A percentile compares a stretch with the other conserved stretches of the same genome.
Conservation (phyloP, 2,329 filamentous ascomycete genomes). For the Aspergillus luchuensis region DNA sequence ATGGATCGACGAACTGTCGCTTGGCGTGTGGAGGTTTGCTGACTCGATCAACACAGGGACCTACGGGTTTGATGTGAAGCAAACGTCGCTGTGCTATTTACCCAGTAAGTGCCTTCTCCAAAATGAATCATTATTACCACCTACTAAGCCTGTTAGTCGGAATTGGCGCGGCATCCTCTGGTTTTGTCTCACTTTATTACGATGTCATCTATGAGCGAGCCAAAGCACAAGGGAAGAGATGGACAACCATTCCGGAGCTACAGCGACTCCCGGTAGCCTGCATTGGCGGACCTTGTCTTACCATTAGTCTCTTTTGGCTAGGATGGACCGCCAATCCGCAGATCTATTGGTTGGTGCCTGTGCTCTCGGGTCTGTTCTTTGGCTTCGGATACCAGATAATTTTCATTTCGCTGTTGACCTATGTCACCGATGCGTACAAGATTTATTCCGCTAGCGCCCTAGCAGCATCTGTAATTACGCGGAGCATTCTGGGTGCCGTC, state of each 20-base stretch:
- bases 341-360: constrained; percentile 58
- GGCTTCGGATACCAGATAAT: constrained; percentile 64
- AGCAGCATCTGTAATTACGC: constrained; percentile 53
- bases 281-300: constrained; percentile 66
- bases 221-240: constrained; percentile 52
- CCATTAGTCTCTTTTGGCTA: constrained; percentile 56
- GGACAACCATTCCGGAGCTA: constrained; percentile 61
- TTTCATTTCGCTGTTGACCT: constrained; percentile 66
- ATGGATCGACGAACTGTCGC: not conserved
- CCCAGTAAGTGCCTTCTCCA: constrained; percentile 46
- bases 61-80: constrained; percentile 65
- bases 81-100: constrained; percentile 68
- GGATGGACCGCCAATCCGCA: constrained; percentile 58
- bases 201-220: constrained; percentile 62
- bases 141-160: constrained; percentile 49
- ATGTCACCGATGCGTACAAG: constrained; percentile 68
- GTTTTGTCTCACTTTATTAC: constrained; percentile 66
- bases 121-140: not conserved
- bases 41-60: constrained; percentile 39
- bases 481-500: constrained; percentile 56
- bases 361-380: constrained; percentile 63
- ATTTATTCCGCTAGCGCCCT: constrained; percentile 63
- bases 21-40: not conserved
- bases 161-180: constrained; percentile 60
- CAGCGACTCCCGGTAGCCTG: constrained; percentile 71